A percentile compares a stretch with the other conserved stretches of the same genome.
phyloP scores from a whole-genome alignment of 495 filamentous ascomycete species.

The Astrothelium subdiscretum region DNA sequence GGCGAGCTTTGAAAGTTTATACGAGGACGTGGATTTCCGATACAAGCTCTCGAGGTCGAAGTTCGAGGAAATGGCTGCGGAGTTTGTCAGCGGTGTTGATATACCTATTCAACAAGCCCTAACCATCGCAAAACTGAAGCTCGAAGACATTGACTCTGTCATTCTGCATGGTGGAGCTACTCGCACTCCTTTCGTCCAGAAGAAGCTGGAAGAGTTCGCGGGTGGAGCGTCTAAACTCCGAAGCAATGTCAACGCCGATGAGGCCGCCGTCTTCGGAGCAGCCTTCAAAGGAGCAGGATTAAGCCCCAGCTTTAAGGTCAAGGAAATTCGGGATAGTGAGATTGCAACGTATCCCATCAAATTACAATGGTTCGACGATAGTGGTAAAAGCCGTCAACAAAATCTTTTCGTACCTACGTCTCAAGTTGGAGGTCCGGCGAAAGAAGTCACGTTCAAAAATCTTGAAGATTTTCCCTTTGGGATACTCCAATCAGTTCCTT shows the following conservation, averaged over 20 bases:
- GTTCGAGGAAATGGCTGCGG: constrained; percentile 71
- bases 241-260: constrained; percentile 92
- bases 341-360: constrained; percentile 57
- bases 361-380: constrained; percentile 49
- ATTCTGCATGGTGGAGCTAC: constrained; percentile 88
- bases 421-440: constrained; percentile 56
- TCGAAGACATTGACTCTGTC: constrained; percentile 74
- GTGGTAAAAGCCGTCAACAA: constrained; percentile 56
- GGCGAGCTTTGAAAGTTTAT: constrained; percentile 74
- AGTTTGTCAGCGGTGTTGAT: constrained; percentile 55
- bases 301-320: constrained; percentile 90
- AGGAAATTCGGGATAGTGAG: constrained; percentile 79
- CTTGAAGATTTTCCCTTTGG: constrained; percentile 71
- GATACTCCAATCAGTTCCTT: constrained; percentile 59
- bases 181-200: constrained; percentile 90
- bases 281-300: constrained; percentile 87
- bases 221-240: constrained; percentile 67
- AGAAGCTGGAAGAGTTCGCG: constrained; percentile 64
- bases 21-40: constrained; percentile 83
- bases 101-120: constrained; percentile 64
- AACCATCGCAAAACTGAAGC: constrained; percentile 53
- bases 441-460: constrained; percentile 81
- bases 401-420: constrained; percentile 73
- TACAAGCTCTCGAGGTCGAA: constrained; percentile 75
- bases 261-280: constrained; percentile 92